These are phyloP conservation scores for Mycena vitilis DNA, from an alignment of 768 basidiomycete genomes.

Conservation along the genomic window DNA sequence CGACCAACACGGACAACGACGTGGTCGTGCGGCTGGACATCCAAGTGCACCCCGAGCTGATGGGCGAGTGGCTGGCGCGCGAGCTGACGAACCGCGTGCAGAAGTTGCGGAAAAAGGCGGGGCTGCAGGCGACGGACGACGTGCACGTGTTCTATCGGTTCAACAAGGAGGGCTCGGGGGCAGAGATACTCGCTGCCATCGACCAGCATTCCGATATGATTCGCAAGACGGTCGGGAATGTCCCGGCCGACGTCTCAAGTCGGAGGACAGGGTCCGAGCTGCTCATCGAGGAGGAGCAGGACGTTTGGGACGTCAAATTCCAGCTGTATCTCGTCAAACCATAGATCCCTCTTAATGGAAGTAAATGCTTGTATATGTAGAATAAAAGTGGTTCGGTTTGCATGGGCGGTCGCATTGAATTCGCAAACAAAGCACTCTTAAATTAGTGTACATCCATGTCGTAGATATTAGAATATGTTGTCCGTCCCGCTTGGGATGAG, in stretches of 20 bases:
- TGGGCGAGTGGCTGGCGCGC: conserved; percentile 88
- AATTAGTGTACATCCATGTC: conserved; percentile 9
- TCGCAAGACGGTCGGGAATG: conserved; percentile 76
- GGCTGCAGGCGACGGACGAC: conserved; percentile 94
- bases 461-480: conserved; percentile 23
- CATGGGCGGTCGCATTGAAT: not conserved
- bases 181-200: conserved; percentile 74
- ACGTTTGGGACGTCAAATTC: conserved; percentile 85
- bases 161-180: conserved; percentile 75
- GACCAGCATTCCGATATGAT: conserved; percentile 76
- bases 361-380: conserved; percentile 23
- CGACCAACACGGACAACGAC: conserved; percentile 92
- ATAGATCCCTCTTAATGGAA: conserved; percentile 11
- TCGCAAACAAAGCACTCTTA: not conserved
- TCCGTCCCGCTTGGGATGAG: conserved; percentile 6
- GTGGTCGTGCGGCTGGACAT: conserved; percentile 95
- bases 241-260: conserved; percentile 70
- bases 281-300: conserved; percentile 89
- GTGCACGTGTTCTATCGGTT: conserved; percentile 89
- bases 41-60: conserved; percentile 86
- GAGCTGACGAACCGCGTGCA: conserved; percentile 95
- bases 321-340: conserved; percentile 70
- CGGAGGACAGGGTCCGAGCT: conserved; percentile 60
- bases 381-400: not conserved
- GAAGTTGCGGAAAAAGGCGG: conserved; percentile 94